Evolutionary conservation across 1,284 basidiomycete genomes (phyloP).

Genomic region (Volvariella volvacea): DNA sequence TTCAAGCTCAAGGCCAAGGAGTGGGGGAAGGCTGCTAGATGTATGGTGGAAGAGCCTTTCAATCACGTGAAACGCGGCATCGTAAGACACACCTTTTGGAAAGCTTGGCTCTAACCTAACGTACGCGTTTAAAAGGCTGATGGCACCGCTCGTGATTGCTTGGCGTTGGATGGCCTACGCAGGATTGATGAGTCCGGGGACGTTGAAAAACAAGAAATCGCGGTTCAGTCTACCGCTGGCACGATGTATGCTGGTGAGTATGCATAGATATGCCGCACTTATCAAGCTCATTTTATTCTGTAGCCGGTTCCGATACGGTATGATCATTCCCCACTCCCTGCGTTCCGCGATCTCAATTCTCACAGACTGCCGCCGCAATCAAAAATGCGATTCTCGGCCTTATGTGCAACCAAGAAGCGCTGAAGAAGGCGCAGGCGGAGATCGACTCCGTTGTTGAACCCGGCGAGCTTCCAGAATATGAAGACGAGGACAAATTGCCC

Average conservation of each 20-base stretch:
- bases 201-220: constrained; percentile 5
- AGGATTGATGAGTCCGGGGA: background rate
- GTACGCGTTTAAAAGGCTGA: too few relatives aligned
- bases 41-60: constrained; percentile 19
- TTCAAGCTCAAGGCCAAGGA: constrained; percentile 13
- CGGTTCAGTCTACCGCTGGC: constrained; percentile 14
- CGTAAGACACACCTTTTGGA: constrained; percentile 10
- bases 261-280: background rate
- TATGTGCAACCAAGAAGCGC: constrained; percentile 26
- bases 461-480: constrained; percentile 28
- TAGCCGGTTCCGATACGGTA: constrained; percentile 16
- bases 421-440: constrained; percentile 30
- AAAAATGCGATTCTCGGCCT: constrained; percentile 26
- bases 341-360: background rate
- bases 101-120: too few relatives aligned
- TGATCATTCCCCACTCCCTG: background rate
- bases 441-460: constrained; percentile 29
- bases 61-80: constrained; percentile 14
- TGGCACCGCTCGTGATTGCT: too few relatives aligned
- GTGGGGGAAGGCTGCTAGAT: constrained; percentile 10
- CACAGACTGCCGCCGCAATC: constrained; percentile 20
- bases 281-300: background rate
- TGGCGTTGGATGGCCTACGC: background rate
- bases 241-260: constrained; percentile 14
- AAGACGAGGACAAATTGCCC: constrained; percentile 26